Evolutionary conservation across 192 early-diverging fungal species (phyloP), one percentile per base, ranked within the genome.

Genomic region (Coemansia sp.): DNA sequence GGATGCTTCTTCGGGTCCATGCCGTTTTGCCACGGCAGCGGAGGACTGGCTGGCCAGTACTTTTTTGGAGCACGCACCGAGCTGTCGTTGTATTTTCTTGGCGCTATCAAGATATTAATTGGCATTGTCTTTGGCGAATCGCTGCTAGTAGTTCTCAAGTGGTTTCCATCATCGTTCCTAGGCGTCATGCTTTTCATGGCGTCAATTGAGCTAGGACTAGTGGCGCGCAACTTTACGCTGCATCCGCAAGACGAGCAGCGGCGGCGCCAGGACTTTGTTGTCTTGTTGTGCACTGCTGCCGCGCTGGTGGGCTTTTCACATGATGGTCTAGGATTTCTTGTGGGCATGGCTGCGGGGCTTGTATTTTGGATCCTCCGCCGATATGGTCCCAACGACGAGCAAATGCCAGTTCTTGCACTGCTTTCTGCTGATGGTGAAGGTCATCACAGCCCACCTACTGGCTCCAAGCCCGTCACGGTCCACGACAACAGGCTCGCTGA

Each of bases 21-120:
- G 73, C 89, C 94, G 37, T 87, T 92, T 74, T 90, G 94, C 68
- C 90, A 92, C 61, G 89, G 91, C 31, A 92, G 92, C 38, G 95
- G 95, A 23, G 95, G 95, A 23, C 81, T 97, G n/a, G 93, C 94
- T n/a, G 95, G 90, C 6, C 94, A 97, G 80, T 94, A 95, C 74
- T 91, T 94, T 8, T 97, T 97, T 79, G 95, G 95, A 57, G 93
- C 95, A 17, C 87, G 95, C 53, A 86, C 91, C 1, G 92, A 89
- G 62, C 84, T 92, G 32, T 91, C 91, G 38, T 85, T 97, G 66
- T 85, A 93, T 50, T 57, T 93, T 58, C 84, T 97, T 19, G 95
- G 95, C 23, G 39, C 78, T 2, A 59, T 86, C 78, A 97, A 95
- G 70, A 84, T 97, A n/a, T 42, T 91, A 0, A 37, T 91, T 6